Evolutionary conservation across 2,329 filamentous ascomycete genomes (phyloP).

Genomic region (Nemania diffusa): DNA sequence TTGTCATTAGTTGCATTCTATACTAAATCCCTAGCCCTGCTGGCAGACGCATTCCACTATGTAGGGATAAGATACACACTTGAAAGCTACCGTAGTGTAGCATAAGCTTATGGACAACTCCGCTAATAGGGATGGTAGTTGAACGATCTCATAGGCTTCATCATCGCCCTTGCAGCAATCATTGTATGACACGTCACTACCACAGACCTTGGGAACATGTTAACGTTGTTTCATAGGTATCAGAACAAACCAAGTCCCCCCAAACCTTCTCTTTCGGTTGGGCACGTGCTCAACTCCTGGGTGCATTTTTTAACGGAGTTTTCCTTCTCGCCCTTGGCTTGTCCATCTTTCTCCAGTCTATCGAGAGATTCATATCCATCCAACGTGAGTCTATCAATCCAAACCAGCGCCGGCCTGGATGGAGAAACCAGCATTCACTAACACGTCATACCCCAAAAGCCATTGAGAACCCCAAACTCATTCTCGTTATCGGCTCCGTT

Average conservation of each 20-base stretch:
- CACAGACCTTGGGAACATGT: constrained; percentile 4
- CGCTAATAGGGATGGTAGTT: constrained; percentile 51
- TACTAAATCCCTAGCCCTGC: constrained; percentile 75
- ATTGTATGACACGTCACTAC: constrained; percentile 57
- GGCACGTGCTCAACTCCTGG: constrained; percentile 77
- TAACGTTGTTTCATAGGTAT: constrained; percentile 57
- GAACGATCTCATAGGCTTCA: constrained; percentile 76
- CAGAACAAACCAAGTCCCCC: constrained; percentile 66
- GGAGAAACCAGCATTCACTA: constrained; percentile 1
- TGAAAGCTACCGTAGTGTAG: background rate
- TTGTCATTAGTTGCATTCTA: constrained; percentile 50
- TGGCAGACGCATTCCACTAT: constrained; percentile 84
- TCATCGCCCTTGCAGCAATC: constrained; percentile 72
- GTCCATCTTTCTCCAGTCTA: constrained; percentile 77
- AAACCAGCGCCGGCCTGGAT: background rate
- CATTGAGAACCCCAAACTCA: constrained; percentile 71
- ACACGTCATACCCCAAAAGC: constrained; percentile 52
- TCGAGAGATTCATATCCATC: constrained; percentile 74
- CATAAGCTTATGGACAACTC: background rate
- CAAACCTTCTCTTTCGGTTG: constrained; percentile 76
- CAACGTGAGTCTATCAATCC: constrained; percentile 54
- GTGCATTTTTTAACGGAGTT: constrained; percentile 83
- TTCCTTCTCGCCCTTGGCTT: constrained; percentile 77
- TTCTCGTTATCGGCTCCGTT: constrained; percentile 75
- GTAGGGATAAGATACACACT: constrained; percentile 54